Percentiles rank a stretch among this genome's conserved stretches.
Evolutionary conservation across 768 basidiomycete genomes (phyloP).

Genomic region (Suillus alpinus): DNA sequence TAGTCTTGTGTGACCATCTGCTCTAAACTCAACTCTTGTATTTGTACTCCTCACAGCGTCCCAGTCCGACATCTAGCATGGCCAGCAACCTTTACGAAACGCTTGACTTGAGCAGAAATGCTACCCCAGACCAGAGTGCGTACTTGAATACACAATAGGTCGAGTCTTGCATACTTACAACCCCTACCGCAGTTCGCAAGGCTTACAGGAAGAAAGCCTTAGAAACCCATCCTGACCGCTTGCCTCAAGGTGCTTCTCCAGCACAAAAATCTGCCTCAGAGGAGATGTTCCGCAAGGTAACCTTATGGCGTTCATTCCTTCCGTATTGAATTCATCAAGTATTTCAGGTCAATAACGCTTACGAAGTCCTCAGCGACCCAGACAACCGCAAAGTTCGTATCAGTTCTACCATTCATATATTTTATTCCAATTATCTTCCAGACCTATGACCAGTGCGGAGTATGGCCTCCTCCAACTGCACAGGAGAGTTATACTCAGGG

Average conservation of each 20-base stretch:
- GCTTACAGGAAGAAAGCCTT: slow-evolving; percentile 76
- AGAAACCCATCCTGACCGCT: slow-evolving; percentile 73
- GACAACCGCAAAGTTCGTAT: slow-evolving; percentile 52
- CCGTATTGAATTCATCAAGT: slow-evolving; percentile 1
- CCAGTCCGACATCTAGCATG: slow-evolving; percentile 34
- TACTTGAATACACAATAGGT: slow-evolving; percentile 11
- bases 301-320: slow-evolving; percentile 31
- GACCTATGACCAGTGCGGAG: slow-evolving; percentile 69
- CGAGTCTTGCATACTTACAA: slow-evolving; percentile 6
- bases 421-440: slow-evolving; percentile 22
- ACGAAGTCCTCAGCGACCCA: slow-evolving; percentile 67
- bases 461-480: slow-evolving; percentile 66
- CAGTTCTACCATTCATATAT: background rate
- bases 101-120: slow-evolving; percentile 52
- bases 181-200: slow-evolving; percentile 52
- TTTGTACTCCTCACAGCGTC: background rate
- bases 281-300: slow-evolving; percentile 51
- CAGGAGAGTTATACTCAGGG: slow-evolving; percentile 9
- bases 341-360: slow-evolving; percentile 69
- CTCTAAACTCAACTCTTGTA: background rate
- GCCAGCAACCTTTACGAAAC: slow-evolving; percentile 62
- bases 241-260: slow-evolving; percentile 51
- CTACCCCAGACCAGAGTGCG: slow-evolving; percentile 63
- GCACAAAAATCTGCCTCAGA: slow-evolving; percentile 59
- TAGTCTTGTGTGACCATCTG: too few relatives aligned